Conservation (phyloP, 257 asterid species). For the Rhazya stricta region DNA sequence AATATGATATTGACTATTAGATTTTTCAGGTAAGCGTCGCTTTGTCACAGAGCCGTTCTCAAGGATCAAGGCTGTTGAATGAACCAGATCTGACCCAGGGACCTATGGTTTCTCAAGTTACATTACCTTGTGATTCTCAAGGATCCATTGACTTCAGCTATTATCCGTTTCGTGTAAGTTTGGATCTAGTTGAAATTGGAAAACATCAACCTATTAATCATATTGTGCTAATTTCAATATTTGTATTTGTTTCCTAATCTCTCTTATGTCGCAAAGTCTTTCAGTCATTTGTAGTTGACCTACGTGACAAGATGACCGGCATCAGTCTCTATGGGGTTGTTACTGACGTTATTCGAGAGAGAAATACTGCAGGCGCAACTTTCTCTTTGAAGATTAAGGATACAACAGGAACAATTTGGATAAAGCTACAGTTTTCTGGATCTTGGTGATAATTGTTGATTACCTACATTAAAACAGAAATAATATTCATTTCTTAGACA, state of each 20-base stretch:
- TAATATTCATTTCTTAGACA: conserved; percentile 5
- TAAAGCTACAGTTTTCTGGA: conserved; percentile 55
- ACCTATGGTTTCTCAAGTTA: conserved; percentile 70
- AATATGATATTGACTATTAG: conserved; percentile 13
- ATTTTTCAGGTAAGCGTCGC: conserved; percentile 61
- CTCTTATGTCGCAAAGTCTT: conserved; percentile 38
- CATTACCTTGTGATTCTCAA: conserved; percentile 81
- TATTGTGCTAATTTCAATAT: not conserved
- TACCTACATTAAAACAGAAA: conserved; percentile 7
- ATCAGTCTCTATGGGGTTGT: conserved; percentile 74
- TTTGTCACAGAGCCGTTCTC: conserved; percentile 65
- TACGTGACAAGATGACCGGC: conserved; percentile 88
- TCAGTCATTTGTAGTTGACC: conserved; percentile 81
- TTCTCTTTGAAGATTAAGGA: conserved; percentile 64
- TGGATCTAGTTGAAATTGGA: conserved; percentile 8
- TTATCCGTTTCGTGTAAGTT: conserved; percentile 84
- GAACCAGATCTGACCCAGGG: conserved; percentile 57
- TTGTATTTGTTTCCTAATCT: conserved; percentile 4
- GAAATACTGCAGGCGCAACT: conserved; percentile 35
- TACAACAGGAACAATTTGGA: conserved; percentile 72
- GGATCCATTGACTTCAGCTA: conserved; percentile 84
- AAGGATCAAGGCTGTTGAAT: conserved; percentile 51
- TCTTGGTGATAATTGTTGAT: conserved; percentile 48
- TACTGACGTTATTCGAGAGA: conserved; percentile 34
- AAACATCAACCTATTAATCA: not conserved